Evolutionary conservation across 148 eudicot species (phyloP).

Genomic region (Rheum nobile): DNA sequence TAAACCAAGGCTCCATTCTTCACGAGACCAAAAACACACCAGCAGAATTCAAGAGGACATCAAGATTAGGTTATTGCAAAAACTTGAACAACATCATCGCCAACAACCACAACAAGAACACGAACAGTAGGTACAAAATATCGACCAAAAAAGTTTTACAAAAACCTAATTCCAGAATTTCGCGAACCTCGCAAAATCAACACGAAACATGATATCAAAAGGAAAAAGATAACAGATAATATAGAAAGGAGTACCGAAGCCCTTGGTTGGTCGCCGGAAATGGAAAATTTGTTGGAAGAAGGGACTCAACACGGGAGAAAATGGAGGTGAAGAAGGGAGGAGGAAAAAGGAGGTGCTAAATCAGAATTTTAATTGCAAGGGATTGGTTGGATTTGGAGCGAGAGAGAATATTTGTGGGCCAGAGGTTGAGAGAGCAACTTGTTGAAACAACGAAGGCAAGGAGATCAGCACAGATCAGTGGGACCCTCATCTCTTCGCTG

Average conservation of each 20-base stretch:
- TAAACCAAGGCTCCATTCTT: not conserved
- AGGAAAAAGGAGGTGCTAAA: not conserved
- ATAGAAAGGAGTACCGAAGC: not conserved
- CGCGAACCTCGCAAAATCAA: not conserved
- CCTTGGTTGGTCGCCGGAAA: not conserved
- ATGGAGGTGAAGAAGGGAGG: not conserved
- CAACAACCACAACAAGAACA: not conserved
- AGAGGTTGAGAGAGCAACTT: not conserved
- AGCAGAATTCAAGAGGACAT: not conserved
- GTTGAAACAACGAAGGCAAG: not conserved
- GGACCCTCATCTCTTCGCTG: not conserved
- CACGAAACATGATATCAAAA: not conserved
- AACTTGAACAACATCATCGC: not conserved
- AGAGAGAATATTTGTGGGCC: not conserved
- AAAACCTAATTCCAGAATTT: not conserved
- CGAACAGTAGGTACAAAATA: not conserved
- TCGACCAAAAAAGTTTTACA: not conserved
- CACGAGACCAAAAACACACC: not conserved
- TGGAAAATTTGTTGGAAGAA: not conserved
- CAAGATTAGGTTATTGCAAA: not conserved
- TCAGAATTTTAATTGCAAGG: constrained; percentile 4
- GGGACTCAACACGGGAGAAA: not conserved
- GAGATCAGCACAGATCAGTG: not conserved
- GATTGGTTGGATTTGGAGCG: constrained; percentile 8
- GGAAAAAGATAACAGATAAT: not conserved